Conservation (phyloP, 2,329 filamentous ascomycete genomes). For the Monilinia polystroma region DNA sequence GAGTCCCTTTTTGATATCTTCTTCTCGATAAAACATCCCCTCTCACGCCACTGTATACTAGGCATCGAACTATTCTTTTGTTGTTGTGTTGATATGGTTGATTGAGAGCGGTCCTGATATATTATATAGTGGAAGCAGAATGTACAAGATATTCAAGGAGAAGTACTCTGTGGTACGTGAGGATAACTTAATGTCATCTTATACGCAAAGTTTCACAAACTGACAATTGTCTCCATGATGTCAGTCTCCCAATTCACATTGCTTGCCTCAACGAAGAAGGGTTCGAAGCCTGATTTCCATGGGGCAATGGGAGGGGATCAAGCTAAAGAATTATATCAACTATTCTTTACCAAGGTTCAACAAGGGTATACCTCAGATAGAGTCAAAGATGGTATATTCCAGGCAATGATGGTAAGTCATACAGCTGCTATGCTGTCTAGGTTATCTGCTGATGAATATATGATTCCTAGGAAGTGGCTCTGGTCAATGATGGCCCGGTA, state of each 20-base stretch:
- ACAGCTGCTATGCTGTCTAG: not conserved
- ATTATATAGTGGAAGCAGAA: slow-evolving; percentile 77
- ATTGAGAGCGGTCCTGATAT: slow-evolving; percentile 24
- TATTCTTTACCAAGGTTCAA: slow-evolving; percentile 76
- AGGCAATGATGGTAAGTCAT: slow-evolving; percentile 80
- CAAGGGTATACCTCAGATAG: slow-evolving; percentile 68
- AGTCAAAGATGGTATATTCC: slow-evolving; percentile 95
- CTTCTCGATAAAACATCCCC: not conserved
- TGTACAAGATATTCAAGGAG: slow-evolving; percentile 84
- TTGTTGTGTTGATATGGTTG: not conserved
- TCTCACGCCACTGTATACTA: not conserved
- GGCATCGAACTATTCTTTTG: not conserved
- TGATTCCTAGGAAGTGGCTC: slow-evolving; percentile 64
- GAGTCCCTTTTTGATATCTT: not conserved
- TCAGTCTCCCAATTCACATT: slow-evolving; percentile 96
- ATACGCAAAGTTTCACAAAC: not conserved
- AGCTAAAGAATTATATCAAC: slow-evolving; percentile 77
- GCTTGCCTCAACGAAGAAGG: slow-evolving; percentile 89
- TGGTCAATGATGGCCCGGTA: slow-evolving; percentile 82
- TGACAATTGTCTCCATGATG: slow-evolving; percentile 19
- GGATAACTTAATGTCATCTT: slow-evolving; percentile 1
- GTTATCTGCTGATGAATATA: slow-evolving; percentile 9
- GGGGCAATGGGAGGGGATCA: slow-evolving; percentile 76
- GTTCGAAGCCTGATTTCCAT: slow-evolving; percentile 93
- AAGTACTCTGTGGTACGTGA: slow-evolving; percentile 81